A percentile compares a stretch with the other conserved stretches of the same genome.
Evolutionary conservation across 257 asterid genomes (phyloP).

Genomic region (Galeopsis tetrahit): DNA sequence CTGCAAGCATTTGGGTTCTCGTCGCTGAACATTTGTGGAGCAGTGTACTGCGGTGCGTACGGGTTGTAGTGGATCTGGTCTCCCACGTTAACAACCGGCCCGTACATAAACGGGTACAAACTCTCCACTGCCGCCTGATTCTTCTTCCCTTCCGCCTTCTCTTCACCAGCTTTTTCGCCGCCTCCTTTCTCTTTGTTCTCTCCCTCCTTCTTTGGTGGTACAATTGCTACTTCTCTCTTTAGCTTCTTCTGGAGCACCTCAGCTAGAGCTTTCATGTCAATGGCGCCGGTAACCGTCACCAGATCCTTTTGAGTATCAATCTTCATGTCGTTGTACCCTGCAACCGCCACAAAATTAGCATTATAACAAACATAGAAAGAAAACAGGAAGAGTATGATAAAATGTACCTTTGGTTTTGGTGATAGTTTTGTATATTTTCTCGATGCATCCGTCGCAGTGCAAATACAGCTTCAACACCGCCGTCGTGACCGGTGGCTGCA

Average conservation of each 20-base stretch:
- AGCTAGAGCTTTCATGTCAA: conserved; percentile 77
- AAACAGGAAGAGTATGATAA: background rate
- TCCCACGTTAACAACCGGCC: conserved; percentile 38
- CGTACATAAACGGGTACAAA: conserved; percentile 49
- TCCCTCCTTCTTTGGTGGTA: conserved; percentile 68
- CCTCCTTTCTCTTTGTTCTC: conserved; percentile 52
- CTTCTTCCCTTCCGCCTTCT: conserved; percentile 30
- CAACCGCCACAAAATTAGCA: background rate
- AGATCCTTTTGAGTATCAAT: conserved; percentile 66
- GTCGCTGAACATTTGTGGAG: conserved; percentile 53
- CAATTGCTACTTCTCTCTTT: conserved; percentile 60
- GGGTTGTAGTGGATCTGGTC: conserved; percentile 48
- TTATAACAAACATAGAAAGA: too few relatives aligned
- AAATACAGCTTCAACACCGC: conserved; percentile 61
- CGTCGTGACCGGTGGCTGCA: conserved; percentile 69
- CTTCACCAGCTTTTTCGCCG: conserved; percentile 34
- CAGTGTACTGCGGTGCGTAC: conserved; percentile 37
- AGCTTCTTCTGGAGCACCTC: conserved; percentile 61
- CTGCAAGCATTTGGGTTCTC: conserved; percentile 54
- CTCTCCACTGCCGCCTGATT: conserved; percentile 32
- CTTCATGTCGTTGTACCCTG: conserved; percentile 71
- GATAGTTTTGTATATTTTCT: conserved; percentile 62
- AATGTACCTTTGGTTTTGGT: conserved; percentile 65
- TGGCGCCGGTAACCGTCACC: conserved; percentile 79
- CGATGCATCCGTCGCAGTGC: conserved; percentile 89